Evolutionary conservation across 805 yeast species (phyloP).

Genomic region (Saccharomyces eubayanus): DNA sequence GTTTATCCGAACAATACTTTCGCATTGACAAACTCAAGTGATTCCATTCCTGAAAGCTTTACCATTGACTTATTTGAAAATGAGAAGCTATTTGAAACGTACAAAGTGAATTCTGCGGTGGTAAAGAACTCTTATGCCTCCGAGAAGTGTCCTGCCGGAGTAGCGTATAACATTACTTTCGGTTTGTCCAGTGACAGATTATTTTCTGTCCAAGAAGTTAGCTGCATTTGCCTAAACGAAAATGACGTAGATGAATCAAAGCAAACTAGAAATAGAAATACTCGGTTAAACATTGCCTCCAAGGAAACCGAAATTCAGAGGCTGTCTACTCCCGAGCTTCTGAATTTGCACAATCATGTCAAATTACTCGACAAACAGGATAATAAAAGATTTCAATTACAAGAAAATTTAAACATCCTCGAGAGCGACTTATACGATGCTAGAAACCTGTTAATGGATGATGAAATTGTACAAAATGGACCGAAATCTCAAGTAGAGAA

Average conservation of each 20-base stretch:
- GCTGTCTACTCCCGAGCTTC: constrained; percentile 40
- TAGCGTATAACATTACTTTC: constrained; percentile 36
- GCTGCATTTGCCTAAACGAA: constrained; percentile 37
- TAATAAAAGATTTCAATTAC: constrained; percentile 40
- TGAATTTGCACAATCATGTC: constrained; percentile 41
- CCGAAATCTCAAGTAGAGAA: constrained; percentile 35
- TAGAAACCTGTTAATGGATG: constrained; percentile 50
- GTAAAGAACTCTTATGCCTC: constrained; percentile 30
- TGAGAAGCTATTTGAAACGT: constrained; percentile 12
- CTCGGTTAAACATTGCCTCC: no score
- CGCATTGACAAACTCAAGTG: constrained; percentile 30
- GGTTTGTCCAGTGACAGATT: constrained; percentile 42
- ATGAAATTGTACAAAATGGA: constrained; percentile 37
- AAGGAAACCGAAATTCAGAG: constrained; percentile 40
- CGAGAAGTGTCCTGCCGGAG: constrained; percentile 34
- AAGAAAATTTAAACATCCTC: constrained; percentile 55
- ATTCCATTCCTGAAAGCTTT: constrained; percentile 25
- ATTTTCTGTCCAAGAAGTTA: constrained; percentile 39
- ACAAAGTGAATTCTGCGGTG: constrained; percentile 7
- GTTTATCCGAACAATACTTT: constrained; percentile 26
- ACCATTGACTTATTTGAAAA: constrained; percentile 30
- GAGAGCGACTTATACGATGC: constrained; percentile 69
- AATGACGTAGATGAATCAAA: constrained; percentile 11
- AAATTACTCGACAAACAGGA: constrained; percentile 46
- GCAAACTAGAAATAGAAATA: background rate